phyloP scores from a whole-genome alignment of 2,329 filamentous ascomycete species.

The Juglanconis sp. region DNA sequence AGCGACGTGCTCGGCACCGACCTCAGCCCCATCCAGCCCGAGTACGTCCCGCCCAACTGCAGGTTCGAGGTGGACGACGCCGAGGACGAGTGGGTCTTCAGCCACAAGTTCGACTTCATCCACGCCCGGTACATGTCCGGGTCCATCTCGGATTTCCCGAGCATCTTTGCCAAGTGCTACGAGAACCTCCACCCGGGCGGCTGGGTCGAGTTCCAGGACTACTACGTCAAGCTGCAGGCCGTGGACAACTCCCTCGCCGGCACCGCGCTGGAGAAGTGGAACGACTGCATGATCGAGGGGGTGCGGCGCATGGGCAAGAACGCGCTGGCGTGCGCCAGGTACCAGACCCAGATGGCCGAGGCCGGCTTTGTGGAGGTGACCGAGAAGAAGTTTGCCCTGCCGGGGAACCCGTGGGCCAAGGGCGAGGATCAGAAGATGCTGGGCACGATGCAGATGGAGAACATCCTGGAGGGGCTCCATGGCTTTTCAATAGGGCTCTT shows the following conservation, averaged over 20 bases:
- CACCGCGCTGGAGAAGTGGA: slow-evolving; percentile 22
- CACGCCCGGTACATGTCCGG: slow-evolving; percentile 23
- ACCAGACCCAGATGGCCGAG: slow-evolving; percentile 23
- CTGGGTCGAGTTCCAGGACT: slow-evolving; percentile 24
- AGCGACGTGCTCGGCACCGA: slow-evolving; percentile 24
- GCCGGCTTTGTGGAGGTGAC: slow-evolving; percentile 30
- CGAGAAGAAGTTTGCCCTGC: slow-evolving; percentile 30
- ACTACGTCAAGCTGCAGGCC: slow-evolving; percentile 19
- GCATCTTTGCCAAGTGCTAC: slow-evolving; percentile 17
- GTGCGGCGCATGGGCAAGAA: slow-evolving; percentile 14
- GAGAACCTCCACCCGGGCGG: slow-evolving; percentile 24
- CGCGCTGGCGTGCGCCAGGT: slow-evolving; percentile 6
- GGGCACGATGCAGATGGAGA: slow-evolving; percentile 33
- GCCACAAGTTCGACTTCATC: slow-evolving; percentile 23
- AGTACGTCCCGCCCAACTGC: slow-evolving; percentile 25
- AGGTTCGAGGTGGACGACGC: slow-evolving; percentile 25
- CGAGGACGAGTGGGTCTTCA: slow-evolving; percentile 23
- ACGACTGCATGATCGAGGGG: slow-evolving; percentile 19
- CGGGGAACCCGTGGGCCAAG: slow-evolving; percentile 34
- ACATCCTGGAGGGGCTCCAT: slow-evolving; percentile 31
- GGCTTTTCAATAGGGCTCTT: slow-evolving; percentile 31
- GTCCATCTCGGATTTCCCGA: slow-evolving; percentile 14
- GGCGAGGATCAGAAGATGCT: slow-evolving; percentile 34
- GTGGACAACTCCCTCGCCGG: slow-evolving; percentile 21
- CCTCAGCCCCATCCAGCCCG: slow-evolving; percentile 25